Evolutionary conservation across 1,284 basidiomycete species (phyloP).

Genomic region (Melanopsichium pennsylvanicum): DNA sequence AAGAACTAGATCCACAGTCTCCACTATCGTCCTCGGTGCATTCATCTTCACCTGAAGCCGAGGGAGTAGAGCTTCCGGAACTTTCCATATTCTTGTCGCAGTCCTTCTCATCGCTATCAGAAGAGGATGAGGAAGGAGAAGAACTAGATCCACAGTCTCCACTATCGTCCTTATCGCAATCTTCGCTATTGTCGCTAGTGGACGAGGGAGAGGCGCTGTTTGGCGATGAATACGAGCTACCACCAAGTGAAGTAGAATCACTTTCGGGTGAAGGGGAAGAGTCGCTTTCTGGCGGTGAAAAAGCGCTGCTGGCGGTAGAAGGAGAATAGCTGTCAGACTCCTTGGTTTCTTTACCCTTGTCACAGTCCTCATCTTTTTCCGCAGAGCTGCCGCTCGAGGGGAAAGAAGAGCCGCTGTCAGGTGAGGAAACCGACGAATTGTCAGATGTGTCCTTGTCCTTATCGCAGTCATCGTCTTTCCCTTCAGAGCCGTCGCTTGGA

Average conservation of each 20-base stretch:
- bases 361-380: too few species aligned
- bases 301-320: too few species aligned
- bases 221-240: too few species aligned
- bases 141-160: not conserved
- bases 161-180: constrained; percentile 1
- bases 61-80: too few species aligned
- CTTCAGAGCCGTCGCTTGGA: not conserved
- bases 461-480: too few species aligned
- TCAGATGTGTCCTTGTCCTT: too few species aligned
- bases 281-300: not conserved
- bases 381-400: too few species aligned
- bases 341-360: too few species aligned
- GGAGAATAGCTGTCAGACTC: too few species aligned
- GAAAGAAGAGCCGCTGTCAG: not conserved
- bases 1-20: not conserved
- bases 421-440: too few species aligned
- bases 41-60: not conserved
- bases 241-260: not conserved
- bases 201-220: not conserved
- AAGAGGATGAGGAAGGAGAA: not conserved
- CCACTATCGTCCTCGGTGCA: not conserved
- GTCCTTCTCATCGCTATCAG: not conserved
- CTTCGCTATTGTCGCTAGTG: not conserved
- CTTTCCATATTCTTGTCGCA: constrained; percentile 6
- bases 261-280: not conserved